These are phyloP conservation scores for Myxozyma sirexii DNA, from an alignment of 805 yeast genomes.

Conservation along the genomic window DNA sequence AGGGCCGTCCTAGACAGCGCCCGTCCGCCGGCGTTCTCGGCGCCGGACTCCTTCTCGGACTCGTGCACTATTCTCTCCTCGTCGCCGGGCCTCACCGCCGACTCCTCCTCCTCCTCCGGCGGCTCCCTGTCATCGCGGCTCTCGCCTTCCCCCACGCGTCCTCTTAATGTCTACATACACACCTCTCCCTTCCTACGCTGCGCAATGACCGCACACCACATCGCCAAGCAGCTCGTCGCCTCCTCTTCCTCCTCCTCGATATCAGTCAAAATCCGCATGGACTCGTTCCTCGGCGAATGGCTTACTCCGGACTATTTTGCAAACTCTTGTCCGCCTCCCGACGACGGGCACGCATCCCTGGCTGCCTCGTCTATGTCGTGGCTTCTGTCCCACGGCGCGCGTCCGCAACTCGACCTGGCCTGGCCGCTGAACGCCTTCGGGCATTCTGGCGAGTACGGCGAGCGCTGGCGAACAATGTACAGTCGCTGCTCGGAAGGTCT, in stretches of 20 bases:
- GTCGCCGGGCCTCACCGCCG: constrained; percentile 9
- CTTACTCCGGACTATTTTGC: constrained; percentile 45
- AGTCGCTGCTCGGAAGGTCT: constrained; percentile 40
- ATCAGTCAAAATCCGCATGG: constrained; percentile 36
- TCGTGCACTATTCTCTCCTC: constrained; percentile 5
- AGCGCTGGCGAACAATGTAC: constrained; percentile 45
- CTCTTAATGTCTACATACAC: constrained; percentile 36
- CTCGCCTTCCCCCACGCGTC: constrained; percentile 1
- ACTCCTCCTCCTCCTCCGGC: constrained; percentile 4
- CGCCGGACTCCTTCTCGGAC: not conserved
- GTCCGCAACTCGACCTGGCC: constrained; percentile 31
- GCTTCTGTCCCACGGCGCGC: constrained; percentile 29
- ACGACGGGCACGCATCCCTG: constrained; percentile 42
- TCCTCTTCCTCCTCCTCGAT: not conserved
- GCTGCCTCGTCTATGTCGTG: constrained; percentile 37
- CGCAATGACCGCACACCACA: constrained; percentile 42
- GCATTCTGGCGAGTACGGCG: constrained; percentile 43
- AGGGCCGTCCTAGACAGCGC: constrained; percentile 24
- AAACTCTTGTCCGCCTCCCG: constrained; percentile 43
- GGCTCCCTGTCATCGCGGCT: constrained; percentile 3
- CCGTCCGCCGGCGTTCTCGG: not conserved
- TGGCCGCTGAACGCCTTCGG: constrained; percentile 40
- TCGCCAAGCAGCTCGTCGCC: constrained; percentile 34
- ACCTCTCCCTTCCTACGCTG: constrained; percentile 47
- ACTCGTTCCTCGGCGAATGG: constrained; percentile 46